Percentiles rank a stretch among this genome's conserved stretches.
These are phyloP conservation scores for Violaceomyces palustris DNA, from an alignment of 1,284 basidiomycete species.

Conservation along the genomic window DNA sequence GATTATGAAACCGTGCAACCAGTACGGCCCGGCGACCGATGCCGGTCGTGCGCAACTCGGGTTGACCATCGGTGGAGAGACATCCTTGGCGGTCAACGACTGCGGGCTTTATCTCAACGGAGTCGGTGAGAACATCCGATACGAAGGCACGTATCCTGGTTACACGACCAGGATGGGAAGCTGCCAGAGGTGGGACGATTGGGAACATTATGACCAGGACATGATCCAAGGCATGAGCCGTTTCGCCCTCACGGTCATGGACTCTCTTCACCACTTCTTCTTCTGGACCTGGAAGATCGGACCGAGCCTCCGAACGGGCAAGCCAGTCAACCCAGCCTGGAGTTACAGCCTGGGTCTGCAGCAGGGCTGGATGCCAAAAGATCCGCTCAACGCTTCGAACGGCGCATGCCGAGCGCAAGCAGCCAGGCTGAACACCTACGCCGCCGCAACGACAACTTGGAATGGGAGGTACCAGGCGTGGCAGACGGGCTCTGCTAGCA, in stretches of 20 bases:
- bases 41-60: constrained; percentile 32
- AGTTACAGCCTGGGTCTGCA: constrained; percentile 47
- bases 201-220: constrained; percentile 19
- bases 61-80: constrained; percentile 51
- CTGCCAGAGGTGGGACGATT: constrained; percentile 37
- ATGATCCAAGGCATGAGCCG: constrained; percentile 16
- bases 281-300: constrained; percentile 75
- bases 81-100: constrained; percentile 65
- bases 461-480: constrained; percentile 18
- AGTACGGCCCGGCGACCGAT: constrained; percentile 37
- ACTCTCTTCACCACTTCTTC: constrained; percentile 52
- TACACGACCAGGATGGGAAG: constrained; percentile 23
- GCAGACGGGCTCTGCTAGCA: constrained; percentile 27
- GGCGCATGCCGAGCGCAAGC: constrained; percentile 19
- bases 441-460: constrained; percentile 16
- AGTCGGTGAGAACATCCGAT: constrained; percentile 64
- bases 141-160: constrained; percentile 65
- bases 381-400: constrained; percentile 15
- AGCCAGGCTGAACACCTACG: constrained; percentile 2
- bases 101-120: constrained; percentile 75
- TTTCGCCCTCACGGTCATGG: constrained; percentile 33
- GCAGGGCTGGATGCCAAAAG: constrained; percentile 44
- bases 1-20: constrained; percentile 37
- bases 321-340: constrained; percentile 43
- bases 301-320: constrained; percentile 21